phyloP scores from a whole-genome alignment of 805 yeast species.

The Barnettozyma wickerhamii region DNA sequence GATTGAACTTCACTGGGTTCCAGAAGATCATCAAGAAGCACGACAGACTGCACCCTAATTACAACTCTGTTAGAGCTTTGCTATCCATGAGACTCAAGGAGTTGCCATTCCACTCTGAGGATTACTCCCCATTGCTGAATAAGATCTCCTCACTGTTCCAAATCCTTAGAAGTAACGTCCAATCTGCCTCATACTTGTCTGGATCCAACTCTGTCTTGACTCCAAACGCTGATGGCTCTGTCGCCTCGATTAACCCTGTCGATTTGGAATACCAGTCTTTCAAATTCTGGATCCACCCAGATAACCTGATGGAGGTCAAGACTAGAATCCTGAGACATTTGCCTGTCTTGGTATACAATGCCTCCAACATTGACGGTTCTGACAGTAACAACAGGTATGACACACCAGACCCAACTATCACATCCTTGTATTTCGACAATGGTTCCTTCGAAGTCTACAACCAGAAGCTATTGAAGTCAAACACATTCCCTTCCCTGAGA shows the following conservation, averaged over 20 bases:
- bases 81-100: constrained; percentile 82
- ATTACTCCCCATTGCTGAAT: constrained; percentile 85
- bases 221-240: constrained; percentile 26
- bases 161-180: constrained; percentile 71
- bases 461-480: constrained; percentile 68
- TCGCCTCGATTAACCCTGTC: constrained; percentile 11
- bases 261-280: constrained; percentile 51
- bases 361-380: constrained; percentile 37
- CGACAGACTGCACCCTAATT: constrained; percentile 82
- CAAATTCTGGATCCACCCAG: constrained; percentile 99
- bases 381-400: constrained; percentile 28
- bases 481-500: constrained; percentile 70
- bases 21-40: constrained; percentile 93
- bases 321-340: constrained; percentile 88
- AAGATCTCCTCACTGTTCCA: constrained; percentile 79
- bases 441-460: constrained; percentile 80
- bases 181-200: constrained; percentile 24
- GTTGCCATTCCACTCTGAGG: constrained; percentile 91
- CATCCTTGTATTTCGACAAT: constrained; percentile 86
- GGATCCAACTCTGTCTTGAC: constrained; percentile 22
- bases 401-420: constrained; percentile 72
- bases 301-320: constrained; percentile 94
- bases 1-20: constrained; percentile 93
- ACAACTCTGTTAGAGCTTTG: constrained; percentile 80
- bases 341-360: constrained; percentile 77